These are phyloP conservation scores for Backusella parvicylindrica DNA, from an alignment of 192 early-diverging fungal species.

Conservation along the genomic window DNA sequence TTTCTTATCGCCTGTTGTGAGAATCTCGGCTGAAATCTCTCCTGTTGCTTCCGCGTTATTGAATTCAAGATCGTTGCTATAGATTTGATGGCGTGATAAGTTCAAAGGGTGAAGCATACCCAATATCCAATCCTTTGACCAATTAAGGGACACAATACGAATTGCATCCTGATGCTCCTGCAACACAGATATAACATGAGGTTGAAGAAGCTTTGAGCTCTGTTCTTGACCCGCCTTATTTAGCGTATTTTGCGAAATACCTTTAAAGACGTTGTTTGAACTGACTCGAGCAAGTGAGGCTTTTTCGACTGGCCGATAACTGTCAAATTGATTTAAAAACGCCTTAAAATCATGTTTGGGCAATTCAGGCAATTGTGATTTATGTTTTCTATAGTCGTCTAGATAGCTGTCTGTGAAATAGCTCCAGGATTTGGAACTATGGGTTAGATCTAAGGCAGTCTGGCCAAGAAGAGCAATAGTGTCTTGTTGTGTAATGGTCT, in stretches of 20 bases:
- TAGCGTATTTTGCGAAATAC: not conserved
- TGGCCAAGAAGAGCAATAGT: conserved; percentile 4
- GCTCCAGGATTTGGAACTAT: not conserved
- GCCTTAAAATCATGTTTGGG: not conserved
- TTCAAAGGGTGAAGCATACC: not conserved
- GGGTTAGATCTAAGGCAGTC: not conserved
- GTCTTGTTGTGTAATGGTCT: conserved; percentile 9
- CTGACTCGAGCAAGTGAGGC: not conserved
- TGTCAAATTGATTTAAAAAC: not conserved
- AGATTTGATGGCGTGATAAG: not conserved
- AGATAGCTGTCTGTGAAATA: conserved; percentile 13
- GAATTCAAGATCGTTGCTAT: conserved; percentile 16
- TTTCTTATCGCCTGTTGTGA: conserved; percentile 14
- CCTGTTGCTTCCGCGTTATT: conserved; percentile 2
- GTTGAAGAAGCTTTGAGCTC: not conserved
- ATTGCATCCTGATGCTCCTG: not conserved
- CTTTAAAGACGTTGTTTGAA: conserved; percentile 4
- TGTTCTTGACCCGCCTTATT: not conserved
- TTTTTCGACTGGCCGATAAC: not conserved
- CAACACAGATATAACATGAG: not conserved
- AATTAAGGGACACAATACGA: conserved; percentile 15
- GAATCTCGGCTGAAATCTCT: conserved; percentile 2
- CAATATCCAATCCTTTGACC: conserved; percentile 33
- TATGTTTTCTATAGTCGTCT: not conserved
- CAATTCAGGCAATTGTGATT: not conserved